Conservation (phyloP, 2,329 filamentous ascomycete genomes). For the Geosmithia putterillii region DNA sequence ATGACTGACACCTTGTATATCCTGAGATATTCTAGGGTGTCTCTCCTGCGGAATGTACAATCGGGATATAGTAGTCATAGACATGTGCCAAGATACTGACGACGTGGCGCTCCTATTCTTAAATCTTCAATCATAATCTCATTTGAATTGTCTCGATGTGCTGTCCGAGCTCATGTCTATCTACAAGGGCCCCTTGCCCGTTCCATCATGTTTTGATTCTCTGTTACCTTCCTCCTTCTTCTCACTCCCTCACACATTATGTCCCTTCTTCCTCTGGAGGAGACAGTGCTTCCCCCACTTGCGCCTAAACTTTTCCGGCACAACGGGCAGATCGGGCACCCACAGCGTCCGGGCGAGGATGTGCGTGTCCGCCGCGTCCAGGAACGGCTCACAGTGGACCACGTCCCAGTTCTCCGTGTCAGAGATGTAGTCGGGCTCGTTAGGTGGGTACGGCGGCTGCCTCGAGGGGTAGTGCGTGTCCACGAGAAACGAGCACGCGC, state of each 20-base stretch:
- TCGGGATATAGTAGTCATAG: too few species aligned
- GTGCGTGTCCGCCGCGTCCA: constrained; percentile 67
- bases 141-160: too few species aligned
- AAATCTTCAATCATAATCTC: too few species aligned
- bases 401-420: constrained; percentile 68
- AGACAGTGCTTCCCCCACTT: constrained; percentile 87
- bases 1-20: too few species aligned
- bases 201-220: too few species aligned
- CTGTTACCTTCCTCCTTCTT: neutral
- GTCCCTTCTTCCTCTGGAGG: constrained; percentile 40
- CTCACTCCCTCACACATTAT: neutral
- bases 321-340: constrained; percentile 58
- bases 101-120: too few species aligned
- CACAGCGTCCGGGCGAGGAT: constrained; percentile 67
- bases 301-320: constrained; percentile 59
- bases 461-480: constrained; percentile 68
- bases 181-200: too few species aligned
- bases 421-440: constrained; percentile 71
- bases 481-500: constrained; percentile 69
- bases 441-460: constrained; percentile 36
- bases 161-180: too few species aligned
- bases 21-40: too few species aligned
- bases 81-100: too few species aligned
- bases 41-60: too few species aligned
- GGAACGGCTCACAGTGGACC: constrained; percentile 63